Base-by-base conservation (phyloP, 495 filamentous ascomycete species). In the Trichocladium uniseriatum region DNA sequence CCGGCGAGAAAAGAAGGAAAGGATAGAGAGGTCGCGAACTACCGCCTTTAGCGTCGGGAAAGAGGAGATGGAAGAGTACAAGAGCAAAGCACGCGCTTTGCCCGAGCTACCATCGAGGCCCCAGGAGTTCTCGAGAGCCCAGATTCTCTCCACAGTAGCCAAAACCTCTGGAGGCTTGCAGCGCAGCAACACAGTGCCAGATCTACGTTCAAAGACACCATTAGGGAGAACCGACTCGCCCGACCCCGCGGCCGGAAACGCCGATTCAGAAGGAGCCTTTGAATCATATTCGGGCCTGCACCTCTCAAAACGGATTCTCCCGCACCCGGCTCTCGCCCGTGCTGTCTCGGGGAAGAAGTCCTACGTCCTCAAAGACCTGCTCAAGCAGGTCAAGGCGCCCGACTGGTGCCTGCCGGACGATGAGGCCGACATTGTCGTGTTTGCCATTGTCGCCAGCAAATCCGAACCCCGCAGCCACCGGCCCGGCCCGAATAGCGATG, bases 271-370 rank as follows among this genome's bases (percentile, higher is more conserved):
- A 49, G 64, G 62, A n/a, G 76, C 69, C 32, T 94, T 89, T 53
- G 94, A 97, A 53, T 75, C 89, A 18, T 95, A 87, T 61, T 94
- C 91, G 16, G 76, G 78, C n/a, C 61, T 87, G 6, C 86, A 95
- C 57, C 78, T 99, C 24, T 86, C 83, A 9, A 89, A 82, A 57
- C 84, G 94, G 38, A 79, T 89, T n/a, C 76, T 96, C 19, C 85
- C 89, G 0, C 89, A 97, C 68, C 73, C 75, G 11, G 80, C 80
- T 36, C 69, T 99, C 20, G 79, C 79, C 10, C 81, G 89, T 34
- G 85, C 81, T 10, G 70, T 99, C 5, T 64, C 78, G 14, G 79
- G 79, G 27, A 96, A 92, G 63, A 86, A 80, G 41, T 74, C 83
- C 11, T 85, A 86, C 46, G 75, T 78, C 11, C 78, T 97, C 45